These are phyloP conservation scores for Raddia guianensis DNA, from an alignment of 176 grass and related monocot genomes.

Conservation along the genomic window DNA sequence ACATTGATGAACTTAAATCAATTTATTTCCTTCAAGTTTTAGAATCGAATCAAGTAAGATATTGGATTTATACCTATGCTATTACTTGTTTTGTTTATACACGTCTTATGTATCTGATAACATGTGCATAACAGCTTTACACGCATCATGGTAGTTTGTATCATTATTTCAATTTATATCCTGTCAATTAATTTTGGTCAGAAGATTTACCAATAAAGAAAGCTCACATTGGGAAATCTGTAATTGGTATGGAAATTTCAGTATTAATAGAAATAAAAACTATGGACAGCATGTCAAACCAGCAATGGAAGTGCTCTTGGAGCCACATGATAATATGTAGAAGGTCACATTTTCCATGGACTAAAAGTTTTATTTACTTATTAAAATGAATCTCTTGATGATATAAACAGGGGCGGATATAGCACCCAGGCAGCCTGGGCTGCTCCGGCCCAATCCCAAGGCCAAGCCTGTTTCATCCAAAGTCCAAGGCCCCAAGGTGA, in stretches of 20 bases:
- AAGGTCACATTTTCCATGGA: not conserved
- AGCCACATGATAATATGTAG: not conserved
- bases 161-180: not conserved
- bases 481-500: too few species aligned
- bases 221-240: not conserved
- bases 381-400: not conserved
- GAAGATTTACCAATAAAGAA: not conserved
- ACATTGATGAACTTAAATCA: constrained; percentile 55
- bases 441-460: too few species aligned
- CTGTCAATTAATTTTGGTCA: constrained; percentile 1
- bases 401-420: not conserved
- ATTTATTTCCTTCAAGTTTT: constrained; percentile 49
- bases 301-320: not conserved
- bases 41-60: constrained; percentile 34
- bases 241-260: constrained; percentile 15
- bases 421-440: too few species aligned
- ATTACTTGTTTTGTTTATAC: constrained; percentile 9
- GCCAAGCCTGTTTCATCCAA: too few species aligned
- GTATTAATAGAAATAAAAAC: not conserved
- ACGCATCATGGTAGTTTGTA: not conserved
- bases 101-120: not conserved
- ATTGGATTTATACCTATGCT: constrained; percentile 1
- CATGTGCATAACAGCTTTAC: constrained; percentile 6
- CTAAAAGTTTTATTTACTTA: not conserved
- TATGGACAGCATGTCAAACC: not conserved